Percentiles rank a stretch among this genome's conserved stretches.
phyloP scores from a whole-genome alignment of 1,284 basidiomycete species.

The Sphagnurus paluster region DNA sequence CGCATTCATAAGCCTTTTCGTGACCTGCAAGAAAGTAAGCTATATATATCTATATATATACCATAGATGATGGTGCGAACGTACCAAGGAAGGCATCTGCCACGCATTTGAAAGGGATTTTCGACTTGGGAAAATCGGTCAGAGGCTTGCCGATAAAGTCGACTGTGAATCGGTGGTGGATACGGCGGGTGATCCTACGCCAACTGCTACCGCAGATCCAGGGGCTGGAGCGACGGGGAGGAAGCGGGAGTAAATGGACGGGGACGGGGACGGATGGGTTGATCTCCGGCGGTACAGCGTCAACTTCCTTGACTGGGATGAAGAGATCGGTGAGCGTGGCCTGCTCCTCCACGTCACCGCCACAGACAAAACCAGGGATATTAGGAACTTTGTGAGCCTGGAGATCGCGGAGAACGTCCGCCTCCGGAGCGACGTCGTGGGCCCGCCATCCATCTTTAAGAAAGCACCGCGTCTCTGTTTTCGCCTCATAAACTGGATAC shows the following conservation, averaged over 20 bases:
- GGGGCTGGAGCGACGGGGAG: constrained; percentile 1
- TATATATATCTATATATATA: background rate
- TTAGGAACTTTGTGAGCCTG: constrained; percentile 13
- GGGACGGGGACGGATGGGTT: background rate
- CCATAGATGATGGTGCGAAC: background rate
- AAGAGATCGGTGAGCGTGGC: constrained; percentile 17
- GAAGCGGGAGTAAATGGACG: background rate
- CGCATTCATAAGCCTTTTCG: constrained; percentile 23
- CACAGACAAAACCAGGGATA: constrained; percentile 20
- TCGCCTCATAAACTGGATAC: constrained; percentile 18
- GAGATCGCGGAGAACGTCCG: constrained; percentile 18
- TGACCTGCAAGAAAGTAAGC: constrained; percentile 24
- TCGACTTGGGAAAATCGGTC: constrained; percentile 12
- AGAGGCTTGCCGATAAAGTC: constrained; percentile 12
- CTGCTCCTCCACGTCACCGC: constrained; percentile 17
- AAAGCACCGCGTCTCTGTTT: constrained; percentile 6
- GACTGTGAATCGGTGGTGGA: constrained; percentile 18
- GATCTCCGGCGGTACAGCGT: background rate
- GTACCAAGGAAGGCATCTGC: constrained; percentile 23
- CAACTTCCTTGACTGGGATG: background rate
- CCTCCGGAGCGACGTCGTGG: constrained; percentile 14
- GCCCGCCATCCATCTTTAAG: constrained; percentile 24
- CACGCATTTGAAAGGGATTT: constrained; percentile 17
- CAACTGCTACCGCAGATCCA: constrained; percentile 6
- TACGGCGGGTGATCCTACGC: constrained; percentile 6